Evolutionary conservation across 306 rosid genomes (phyloP).

Genomic region (Quercus gilva): DNA sequence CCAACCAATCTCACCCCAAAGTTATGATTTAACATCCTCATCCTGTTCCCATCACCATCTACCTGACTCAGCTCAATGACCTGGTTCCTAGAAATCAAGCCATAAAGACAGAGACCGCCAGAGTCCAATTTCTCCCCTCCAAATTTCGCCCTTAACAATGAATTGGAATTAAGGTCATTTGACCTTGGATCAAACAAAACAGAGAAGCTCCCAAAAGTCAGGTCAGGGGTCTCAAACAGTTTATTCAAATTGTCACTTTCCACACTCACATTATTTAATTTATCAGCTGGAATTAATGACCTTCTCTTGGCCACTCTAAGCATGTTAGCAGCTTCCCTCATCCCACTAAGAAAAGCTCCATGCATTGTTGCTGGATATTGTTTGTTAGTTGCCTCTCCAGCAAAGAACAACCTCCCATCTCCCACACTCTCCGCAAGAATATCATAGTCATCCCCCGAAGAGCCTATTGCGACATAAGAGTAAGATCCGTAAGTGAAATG

Average conservation of each 20-base stretch:
- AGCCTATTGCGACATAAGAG: constrained; percentile 87
- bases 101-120: constrained; percentile 45
- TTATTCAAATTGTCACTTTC: constrained; percentile 47
- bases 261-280: constrained; percentile 8
- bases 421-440: constrained; percentile 74
- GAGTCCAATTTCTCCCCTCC: constrained; percentile 39
- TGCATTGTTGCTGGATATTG: constrained; percentile 97
- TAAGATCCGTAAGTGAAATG: constrained; percentile 66
- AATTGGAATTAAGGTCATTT: constrained; percentile 45
- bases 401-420: constrained; percentile 80
- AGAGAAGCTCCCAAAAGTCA: constrained; percentile 63
- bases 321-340: constrained; percentile 95
- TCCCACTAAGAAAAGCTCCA: constrained; percentile 86
- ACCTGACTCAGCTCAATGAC: constrained; percentile 51
- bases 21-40: constrained; percentile 46
- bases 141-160: constrained; percentile 58
- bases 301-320: constrained; percentile 65
- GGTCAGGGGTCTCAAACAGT: constrained; percentile 59
- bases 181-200: constrained; percentile 60
- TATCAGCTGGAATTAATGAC: constrained; percentile 25
- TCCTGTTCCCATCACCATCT: constrained; percentile 56
- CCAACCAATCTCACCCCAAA: constrained; percentile 70
- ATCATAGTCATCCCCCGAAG: constrained; percentile 87
- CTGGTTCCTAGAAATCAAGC: constrained; percentile 51
- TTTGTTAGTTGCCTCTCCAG: constrained; percentile 86